These are phyloP conservation scores for Oryza longistaminata DNA, from an alignment of 176 grass and related monocot species.

Conservation along the genomic window DNA sequence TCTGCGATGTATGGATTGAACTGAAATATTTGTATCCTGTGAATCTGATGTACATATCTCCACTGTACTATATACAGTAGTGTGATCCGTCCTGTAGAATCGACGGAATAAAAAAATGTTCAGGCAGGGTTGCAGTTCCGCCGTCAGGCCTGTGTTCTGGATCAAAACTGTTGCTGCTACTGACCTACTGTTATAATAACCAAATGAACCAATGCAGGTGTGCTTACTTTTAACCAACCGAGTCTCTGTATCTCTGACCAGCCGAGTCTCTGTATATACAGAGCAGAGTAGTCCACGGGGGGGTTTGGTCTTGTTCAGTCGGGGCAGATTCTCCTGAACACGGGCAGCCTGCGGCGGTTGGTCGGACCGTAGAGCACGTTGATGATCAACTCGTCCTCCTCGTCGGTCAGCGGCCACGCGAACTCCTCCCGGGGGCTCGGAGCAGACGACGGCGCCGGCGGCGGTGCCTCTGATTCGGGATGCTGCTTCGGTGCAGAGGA, in stretches of 20 bases:
- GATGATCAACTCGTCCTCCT: background rate
- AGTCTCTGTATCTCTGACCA: background rate
- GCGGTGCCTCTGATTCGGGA: too few relatives aligned
- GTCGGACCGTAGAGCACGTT: constrained; percentile 5
- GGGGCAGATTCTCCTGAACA: constrained; percentile 38
- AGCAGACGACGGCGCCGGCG: background rate
- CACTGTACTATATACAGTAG: background rate
- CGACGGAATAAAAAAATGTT: background rate
- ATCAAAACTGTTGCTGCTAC: background rate
- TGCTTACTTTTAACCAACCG: background rate
- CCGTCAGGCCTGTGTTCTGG: background rate
- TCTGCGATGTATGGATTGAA: background rate
- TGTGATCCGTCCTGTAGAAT: background rate
- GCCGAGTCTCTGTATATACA: background rate
- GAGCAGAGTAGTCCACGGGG: background rate
- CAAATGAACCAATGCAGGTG: background rate
- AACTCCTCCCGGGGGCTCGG: background rate
- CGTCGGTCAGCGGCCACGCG: constrained; percentile 28
- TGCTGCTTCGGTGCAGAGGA: too few relatives aligned
- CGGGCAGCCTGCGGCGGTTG: constrained; percentile 19
- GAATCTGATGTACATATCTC: background rate
- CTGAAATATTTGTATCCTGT: background rate
- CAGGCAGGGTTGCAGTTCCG: background rate
- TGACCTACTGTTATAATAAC: background rate
- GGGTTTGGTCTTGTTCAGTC: background rate